phyloP scores from a whole-genome alignment of 169 alveolate species.

The Plasmodium knowlesi region DNA sequence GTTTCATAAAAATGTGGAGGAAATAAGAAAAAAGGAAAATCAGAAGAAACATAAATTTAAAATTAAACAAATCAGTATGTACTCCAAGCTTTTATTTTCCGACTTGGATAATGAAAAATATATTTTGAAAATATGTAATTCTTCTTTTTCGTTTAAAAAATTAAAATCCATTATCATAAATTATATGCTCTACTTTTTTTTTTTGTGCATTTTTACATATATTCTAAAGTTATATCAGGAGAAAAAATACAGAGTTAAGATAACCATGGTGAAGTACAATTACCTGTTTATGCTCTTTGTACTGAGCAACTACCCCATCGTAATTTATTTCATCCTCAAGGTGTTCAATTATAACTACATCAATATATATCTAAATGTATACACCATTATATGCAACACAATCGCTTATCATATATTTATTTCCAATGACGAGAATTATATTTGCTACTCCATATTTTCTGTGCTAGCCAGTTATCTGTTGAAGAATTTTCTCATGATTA shows the following conservation, averaged over 20 bases:
- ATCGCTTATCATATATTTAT: conserved; percentile 69
- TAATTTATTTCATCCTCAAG: conserved; percentile 55
- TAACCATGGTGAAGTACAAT: conserved; percentile 64
- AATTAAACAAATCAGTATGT: conserved; percentile 67
- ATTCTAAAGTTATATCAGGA: conserved; percentile 64
- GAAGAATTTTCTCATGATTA: conserved; percentile 38
- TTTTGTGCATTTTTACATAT: conserved; percentile 57
- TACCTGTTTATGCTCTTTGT: conserved; percentile 73
- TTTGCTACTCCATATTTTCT: conserved; percentile 54
- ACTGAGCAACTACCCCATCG: conserved; percentile 47
- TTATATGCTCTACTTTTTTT: conserved; percentile 27
- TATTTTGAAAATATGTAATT: conserved; percentile 71
- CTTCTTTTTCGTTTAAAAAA: conserved; percentile 49
- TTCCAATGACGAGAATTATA: conserved; percentile 40
- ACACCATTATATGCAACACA: conserved; percentile 45
- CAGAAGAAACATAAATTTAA: conserved; percentile 30
- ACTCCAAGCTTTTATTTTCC: conserved; percentile 56
- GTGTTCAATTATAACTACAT: conserved; percentile 66
- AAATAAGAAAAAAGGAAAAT: conserved; percentile 40
- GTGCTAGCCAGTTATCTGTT: conserved; percentile 48
- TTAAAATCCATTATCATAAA: conserved; percentile 38
- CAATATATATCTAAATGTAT: conserved; percentile 52
- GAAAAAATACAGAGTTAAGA: conserved; percentile 14
- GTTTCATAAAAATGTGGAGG: conserved; percentile 18
- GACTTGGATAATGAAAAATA: conserved; percentile 67